phyloP scores from a whole-genome alignment of 1,139 yeast genomes.

The Debaryomyces psychrophilus region DNA sequence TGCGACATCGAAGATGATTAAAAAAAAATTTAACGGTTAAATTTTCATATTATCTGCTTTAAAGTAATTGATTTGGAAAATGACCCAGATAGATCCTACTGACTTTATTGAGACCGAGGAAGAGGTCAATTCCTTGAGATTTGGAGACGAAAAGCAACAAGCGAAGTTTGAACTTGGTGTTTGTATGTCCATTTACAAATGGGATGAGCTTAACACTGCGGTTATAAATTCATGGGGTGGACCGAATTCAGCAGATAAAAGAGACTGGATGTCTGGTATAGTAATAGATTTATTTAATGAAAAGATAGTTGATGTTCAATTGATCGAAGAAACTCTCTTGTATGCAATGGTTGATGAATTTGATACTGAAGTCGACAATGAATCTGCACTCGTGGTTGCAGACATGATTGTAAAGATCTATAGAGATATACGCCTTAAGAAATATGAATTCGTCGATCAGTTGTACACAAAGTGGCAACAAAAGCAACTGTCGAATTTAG shows the following conservation, averaged over 20 bases:
- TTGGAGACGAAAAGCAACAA: constrained; percentile 67
- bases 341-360: constrained; percentile 96
- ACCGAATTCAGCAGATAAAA: constrained; percentile 80
- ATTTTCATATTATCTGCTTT: not conserved
- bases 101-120: constrained; percentile 49
- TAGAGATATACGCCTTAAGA: constrained; percentile 57
- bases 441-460: constrained; percentile 59
- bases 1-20: not conserved
- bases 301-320: constrained; percentile 67
- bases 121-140: constrained; percentile 46
- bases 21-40: not conserved
- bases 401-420: constrained; percentile 66
- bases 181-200: constrained; percentile 81
- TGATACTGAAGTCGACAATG: constrained; percentile 86
- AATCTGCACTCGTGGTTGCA: constrained; percentile 77
- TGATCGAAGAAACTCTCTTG: constrained; percentile 81
- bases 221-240: constrained; percentile 99
- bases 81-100: constrained; percentile 45
- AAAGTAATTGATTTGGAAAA: constrained; percentile 11
- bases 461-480: constrained; percentile 62
- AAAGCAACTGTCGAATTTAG: constrained; percentile 45
- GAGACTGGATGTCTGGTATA: constrained; percentile 93
- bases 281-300: constrained; percentile 78
- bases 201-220: constrained; percentile 89
- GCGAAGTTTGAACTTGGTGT: constrained; percentile 92